A percentile compares a stretch with the other conserved stretches of the same genome.
phyloP scores from a whole-genome alignment of 768 basidiomycete species.

The Lepiota brunneoincarnata region DNA sequence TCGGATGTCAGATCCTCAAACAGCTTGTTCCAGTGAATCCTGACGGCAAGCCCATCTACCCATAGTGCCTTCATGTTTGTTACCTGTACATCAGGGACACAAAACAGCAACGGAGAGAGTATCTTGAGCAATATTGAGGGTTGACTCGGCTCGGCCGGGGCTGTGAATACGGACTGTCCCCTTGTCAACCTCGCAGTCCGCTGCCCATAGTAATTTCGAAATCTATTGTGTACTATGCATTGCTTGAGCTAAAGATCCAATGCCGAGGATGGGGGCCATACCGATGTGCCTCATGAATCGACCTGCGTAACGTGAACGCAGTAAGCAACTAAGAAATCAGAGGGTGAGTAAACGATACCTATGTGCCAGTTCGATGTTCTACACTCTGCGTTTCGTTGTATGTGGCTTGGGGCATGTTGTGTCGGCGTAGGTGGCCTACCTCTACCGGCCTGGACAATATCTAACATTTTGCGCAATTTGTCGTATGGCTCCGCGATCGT shows the following conservation, averaged over 20 bases:
- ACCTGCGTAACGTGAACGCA: not conserved
- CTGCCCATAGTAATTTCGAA: constrained; percentile 6
- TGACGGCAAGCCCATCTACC: not conserved
- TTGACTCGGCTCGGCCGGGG: not conserved
- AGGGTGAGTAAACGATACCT: not conserved
- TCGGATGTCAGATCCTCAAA: constrained; percentile 4
- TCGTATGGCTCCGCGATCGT: not conserved
- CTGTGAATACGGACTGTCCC: not conserved
- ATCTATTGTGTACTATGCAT: not conserved
- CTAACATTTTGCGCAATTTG: not conserved
- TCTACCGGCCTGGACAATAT: not conserved
- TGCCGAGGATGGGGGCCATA: not conserved
- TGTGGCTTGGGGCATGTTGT: not conserved
- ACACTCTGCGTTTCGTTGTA: not conserved
- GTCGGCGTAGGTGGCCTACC: not conserved
- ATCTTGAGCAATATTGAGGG: not conserved
- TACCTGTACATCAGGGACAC: constrained; percentile 2
- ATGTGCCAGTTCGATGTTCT: constrained; percentile 10
- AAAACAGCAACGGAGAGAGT: constrained; percentile 6
- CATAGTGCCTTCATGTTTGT: not conserved
- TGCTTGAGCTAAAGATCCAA: not conserved
- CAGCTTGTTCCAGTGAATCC: constrained; percentile 1
- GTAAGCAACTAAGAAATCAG: not conserved
- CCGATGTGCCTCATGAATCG: constrained; percentile 5
- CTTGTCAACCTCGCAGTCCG: not conserved